Evolutionary conservation across 805 yeast genomes (phyloP).

Genomic region (Kodamaea restingae): DNA sequence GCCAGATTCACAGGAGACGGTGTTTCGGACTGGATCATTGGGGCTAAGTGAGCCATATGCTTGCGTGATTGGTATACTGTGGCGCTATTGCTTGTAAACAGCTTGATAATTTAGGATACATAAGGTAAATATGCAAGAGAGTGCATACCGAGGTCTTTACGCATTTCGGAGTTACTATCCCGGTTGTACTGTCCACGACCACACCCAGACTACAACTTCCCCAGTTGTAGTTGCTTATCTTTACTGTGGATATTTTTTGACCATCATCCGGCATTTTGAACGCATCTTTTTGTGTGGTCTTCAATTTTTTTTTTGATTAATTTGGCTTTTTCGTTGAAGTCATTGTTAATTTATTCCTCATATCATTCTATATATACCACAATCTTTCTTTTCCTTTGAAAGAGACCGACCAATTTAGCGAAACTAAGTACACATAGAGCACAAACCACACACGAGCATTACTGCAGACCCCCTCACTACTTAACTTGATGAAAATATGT

Average conservation of each 20-base stretch:
- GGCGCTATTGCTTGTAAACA: too few species aligned
- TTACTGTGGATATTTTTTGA: constrained; percentile 3
- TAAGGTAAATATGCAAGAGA: too few species aligned
- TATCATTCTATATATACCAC: background rate
- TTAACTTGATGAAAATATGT: constrained; percentile 9
- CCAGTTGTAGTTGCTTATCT: constrained; percentile 2
- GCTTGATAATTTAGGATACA: too few species aligned
- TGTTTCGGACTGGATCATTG: background rate
- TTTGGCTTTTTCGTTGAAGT: background rate
- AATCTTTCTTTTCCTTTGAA: background rate
- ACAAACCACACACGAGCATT: background rate
- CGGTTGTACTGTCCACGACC: too few species aligned
- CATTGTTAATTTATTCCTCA: background rate
- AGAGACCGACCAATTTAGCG: background rate
- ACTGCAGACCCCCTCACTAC: too few species aligned
- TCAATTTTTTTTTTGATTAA: constrained; percentile 1
- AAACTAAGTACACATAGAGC: background rate
- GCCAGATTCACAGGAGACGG: background rate
- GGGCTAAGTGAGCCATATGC: too few species aligned
- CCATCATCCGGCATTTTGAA: background rate
- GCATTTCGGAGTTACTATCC: too few species aligned
- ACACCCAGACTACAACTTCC: too few species aligned
- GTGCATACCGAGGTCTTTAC: too few species aligned
- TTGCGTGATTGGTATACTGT: too few species aligned
- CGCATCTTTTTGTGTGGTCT: constrained; percentile 4